Percentiles rank a stretch among this genome's conserved stretches.
phyloP scores from a whole-genome alignment of 2,329 filamentous ascomycete genomes.

The Colletotrichum chlorophyti region DNA sequence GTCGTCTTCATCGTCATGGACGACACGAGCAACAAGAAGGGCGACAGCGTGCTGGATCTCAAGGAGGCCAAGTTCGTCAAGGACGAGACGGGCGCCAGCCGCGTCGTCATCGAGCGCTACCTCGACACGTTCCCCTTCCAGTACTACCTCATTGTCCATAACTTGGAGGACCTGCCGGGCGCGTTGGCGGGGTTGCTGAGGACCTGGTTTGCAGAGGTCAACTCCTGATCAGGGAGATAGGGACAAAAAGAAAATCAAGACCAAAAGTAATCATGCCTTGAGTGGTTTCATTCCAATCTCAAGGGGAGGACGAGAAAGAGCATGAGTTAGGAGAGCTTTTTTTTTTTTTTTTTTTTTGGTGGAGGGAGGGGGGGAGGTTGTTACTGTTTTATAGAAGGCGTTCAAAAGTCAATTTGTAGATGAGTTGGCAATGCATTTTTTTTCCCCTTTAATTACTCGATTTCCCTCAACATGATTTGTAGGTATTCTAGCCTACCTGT shows the following conservation, averaged over 20 bases:
- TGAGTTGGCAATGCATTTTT: too few relatives aligned
- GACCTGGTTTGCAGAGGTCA: conserved; percentile 90
- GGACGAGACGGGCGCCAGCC: conserved; percentile 65
- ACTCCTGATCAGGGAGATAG: conserved; percentile 39
- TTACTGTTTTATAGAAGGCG: too few relatives aligned
- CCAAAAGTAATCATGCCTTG: background rate
- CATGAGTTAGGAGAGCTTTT: too few relatives aligned
- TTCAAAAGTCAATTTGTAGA: too few relatives aligned
- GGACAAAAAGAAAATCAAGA: background rate
- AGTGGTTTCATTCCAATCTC: background rate
- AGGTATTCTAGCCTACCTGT: background rate
- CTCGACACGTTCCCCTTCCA: conserved; percentile 96
- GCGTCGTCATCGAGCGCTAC: conserved; percentile 86
- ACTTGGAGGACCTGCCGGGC: conserved; percentile 88
- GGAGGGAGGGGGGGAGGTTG: too few relatives aligned
- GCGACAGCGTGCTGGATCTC: conserved; percentile 82
- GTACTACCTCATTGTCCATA: conserved; percentile 94
- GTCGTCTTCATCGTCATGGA: conserved; percentile 98
- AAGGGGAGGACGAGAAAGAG: too few relatives aligned
- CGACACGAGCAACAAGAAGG: conserved; percentile 53
- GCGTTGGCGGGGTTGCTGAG: conserved; percentile 87
- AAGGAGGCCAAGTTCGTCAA: conserved; percentile 84
- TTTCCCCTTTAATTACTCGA: background rate
- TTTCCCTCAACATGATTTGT: background rate
- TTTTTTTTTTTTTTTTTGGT: too few relatives aligned